Percentiles rank a stretch among this genome's conserved stretches.
phyloP scores from a whole-genome alignment of 2,329 filamentous ascomycete genomes.

The Fusarium odoratissimum region DNA sequence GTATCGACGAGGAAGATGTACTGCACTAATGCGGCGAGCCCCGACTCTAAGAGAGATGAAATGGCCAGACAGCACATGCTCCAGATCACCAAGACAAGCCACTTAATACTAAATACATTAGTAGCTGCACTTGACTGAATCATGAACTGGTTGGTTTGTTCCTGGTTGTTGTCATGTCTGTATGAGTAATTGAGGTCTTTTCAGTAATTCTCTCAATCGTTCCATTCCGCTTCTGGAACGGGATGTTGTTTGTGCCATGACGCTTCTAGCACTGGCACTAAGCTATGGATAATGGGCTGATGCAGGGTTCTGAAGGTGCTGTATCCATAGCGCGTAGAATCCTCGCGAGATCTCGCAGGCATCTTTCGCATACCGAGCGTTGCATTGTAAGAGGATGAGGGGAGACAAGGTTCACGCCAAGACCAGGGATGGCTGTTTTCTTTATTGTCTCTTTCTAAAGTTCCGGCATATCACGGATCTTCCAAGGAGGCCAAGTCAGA shows the following conservation, averaged over 20 bases:
- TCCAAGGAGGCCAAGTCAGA: neutral
- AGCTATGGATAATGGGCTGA: conserved; percentile 41
- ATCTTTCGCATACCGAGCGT: conserved; percentile 5
- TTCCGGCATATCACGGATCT: neutral
- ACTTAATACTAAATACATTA: neutral
- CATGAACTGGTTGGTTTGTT: conserved; percentile 4
- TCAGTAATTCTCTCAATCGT: conserved; percentile 32
- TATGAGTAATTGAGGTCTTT: neutral
- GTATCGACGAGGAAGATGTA: neutral
- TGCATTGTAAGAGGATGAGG: conserved; percentile 12
- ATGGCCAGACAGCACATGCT: conserved; percentile 26
- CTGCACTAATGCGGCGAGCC: conserved; percentile 9
- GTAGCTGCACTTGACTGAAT: conserved; percentile 9
- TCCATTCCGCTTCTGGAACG: conserved; percentile 43
- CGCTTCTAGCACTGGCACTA: conserved; percentile 18
- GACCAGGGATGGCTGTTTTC: conserved; percentile 2
- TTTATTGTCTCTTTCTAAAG: neutral
- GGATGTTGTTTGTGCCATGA: conserved; percentile 26
- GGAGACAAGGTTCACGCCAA: conserved; percentile 5
- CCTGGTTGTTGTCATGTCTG: neutral
- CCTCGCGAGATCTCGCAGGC: conserved; percentile 6
- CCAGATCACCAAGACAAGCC: conserved; percentile 4
- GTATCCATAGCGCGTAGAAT: conserved; percentile 22
- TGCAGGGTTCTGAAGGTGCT: conserved; percentile 30
- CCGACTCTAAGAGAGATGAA: conserved; percentile 12